Evolutionary conservation across 192 early-diverging fungal genomes (phyloP), one percentile per base, ranked within the genome.

Genomic region (Backusella liffmaniae): DNA sequence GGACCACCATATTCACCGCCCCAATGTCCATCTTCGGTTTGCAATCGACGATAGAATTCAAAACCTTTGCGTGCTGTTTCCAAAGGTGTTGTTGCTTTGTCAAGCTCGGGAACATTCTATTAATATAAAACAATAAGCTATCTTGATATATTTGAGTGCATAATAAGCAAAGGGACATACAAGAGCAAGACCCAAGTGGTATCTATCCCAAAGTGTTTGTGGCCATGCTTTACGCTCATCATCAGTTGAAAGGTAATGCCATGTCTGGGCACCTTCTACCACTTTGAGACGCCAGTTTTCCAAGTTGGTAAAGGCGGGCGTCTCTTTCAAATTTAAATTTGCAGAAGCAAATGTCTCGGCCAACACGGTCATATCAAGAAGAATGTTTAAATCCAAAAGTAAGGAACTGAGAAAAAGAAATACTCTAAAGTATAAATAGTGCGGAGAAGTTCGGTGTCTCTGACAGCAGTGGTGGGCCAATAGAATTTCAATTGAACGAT

Each of bases 1-100:
- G 98, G 98, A 2, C 98, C 98, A 74, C 95, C 97, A 85, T 98
- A 98, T 72, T 96, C 94, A 49, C 96, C 97, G 2, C 93, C 92
- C 92, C 94, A 99, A 86, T 98, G 96, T 6, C 98, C 98, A 36
- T 97, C 96, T 39, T 88, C 88, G 6, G 94, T 96, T 80, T 99
- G 98, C 34, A 98, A 87, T 23, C 86, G 84, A 73, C 89, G 86
- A 79, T 91, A 96, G 84, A 98, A 99, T 77, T 90, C 88, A 81
- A 94, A 93, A n/a, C 96, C 96, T 79, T 96, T 98, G 26, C 89
- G 88, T n/a, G 96, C 96, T 26, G 92, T 84, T 70, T 96, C 92
- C 34, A 92, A 74, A 0, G 96, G 89, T 9, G 92, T 95, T 49
- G 75, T 84, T 6, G 96, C 86, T 32, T 76, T 82, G 1, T 87